These are phyloP conservation scores for Elaeis guineensis DNA, from an alignment of 176 grass and related monocot species.

Conservation along the genomic window DNA sequence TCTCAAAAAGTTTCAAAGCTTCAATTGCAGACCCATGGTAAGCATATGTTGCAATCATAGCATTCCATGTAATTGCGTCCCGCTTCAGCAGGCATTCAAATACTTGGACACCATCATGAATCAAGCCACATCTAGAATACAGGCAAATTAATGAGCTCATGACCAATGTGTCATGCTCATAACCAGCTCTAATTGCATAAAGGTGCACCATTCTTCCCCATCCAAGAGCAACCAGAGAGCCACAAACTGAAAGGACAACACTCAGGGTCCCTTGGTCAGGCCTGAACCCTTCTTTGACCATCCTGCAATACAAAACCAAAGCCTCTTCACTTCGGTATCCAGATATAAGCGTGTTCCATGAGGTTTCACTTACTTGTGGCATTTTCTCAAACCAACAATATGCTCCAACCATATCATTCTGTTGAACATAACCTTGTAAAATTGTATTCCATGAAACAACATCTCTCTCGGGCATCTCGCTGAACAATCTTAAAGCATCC, in stretches of 20 bases:
- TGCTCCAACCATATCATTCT: constrained; percentile 45
- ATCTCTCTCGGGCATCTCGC: constrained; percentile 53
- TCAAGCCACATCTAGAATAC: constrained; percentile 71
- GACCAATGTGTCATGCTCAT: constrained; percentile 59
- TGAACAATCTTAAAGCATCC: constrained; percentile 49
- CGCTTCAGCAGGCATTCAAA: constrained; percentile 38
- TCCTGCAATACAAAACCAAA: constrained; percentile 40
- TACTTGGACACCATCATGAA: constrained; percentile 41
- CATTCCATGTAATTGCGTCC: constrained; percentile 72
- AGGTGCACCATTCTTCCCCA: constrained; percentile 63
- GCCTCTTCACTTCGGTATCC: constrained; percentile 46
- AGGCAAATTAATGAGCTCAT: constrained; percentile 69
- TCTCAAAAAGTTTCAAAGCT: constrained; percentile 44
- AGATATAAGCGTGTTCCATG: constrained; percentile 72
- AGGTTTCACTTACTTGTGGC: constrained; percentile 44
- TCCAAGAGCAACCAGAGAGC: constrained; percentile 46
- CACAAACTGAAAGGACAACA: constrained; percentile 51
- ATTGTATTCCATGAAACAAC: constrained; percentile 66
- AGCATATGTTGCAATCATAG: constrained; percentile 64
- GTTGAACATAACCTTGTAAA: constrained; percentile 58
- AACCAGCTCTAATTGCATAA: constrained; percentile 39
- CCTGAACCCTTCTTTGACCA: constrained; percentile 47
- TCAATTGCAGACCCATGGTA: constrained; percentile 60
- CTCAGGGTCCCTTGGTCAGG: constrained; percentile 56
- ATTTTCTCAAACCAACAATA: constrained; percentile 50